Evolutionary conservation across 106 monocot genomes (phyloP), one percentile per base, ranked within the genome.

Genomic region (Acanthochlamys bracteata): DNA sequence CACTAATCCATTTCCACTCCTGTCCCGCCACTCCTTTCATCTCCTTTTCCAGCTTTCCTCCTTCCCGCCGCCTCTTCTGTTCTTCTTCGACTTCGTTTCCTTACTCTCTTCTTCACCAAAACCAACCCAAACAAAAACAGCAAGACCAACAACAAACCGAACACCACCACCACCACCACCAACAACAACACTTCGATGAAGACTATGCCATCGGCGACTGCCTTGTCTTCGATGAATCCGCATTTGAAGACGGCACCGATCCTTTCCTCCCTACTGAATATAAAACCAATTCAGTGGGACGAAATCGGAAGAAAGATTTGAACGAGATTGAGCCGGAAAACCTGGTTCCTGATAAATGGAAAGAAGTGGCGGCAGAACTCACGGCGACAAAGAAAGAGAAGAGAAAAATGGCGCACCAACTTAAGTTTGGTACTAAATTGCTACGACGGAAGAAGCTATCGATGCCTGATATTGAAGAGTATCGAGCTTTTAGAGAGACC

Each of bases 191-290:
- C 26, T 64, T 55, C 22, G 81, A 74, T 25, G 78, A 75, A 14
- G 82, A 86, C 10, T 59, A 53, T 40, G 55, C 62, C 76, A 55
- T 98, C 59, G 92, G 98, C 0, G 92, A 98, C 66, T 92, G 92
- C 75, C 77, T 98, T 60, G 92, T 98, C 65, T 98, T 92, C 68
- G 98, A 98, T 4, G 85, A 88, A 14, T 92, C 70, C 52, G 98
- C 88, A 22, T 98, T 98, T 77, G 92, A 92, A 63, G 78, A 67
- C 41, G 75, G 42, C 33, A 49, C 70, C 53, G 27, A 58, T 8
- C 60, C 67, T 22, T 59, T 69, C 41, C 57, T 25, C 40, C 16
- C 41, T 14, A 25, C 51, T 26, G 15, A 42, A n/a, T n/a, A n/a
- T n/a, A n/a, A n/a, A n/a, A n/a, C n/a, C n/a, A n/a, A n/a, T n/a